phyloP scores from a whole-genome alignment of 495 filamentous ascomycete genomes.

The Aspergillus sclerotiicarbonarius region DNA sequence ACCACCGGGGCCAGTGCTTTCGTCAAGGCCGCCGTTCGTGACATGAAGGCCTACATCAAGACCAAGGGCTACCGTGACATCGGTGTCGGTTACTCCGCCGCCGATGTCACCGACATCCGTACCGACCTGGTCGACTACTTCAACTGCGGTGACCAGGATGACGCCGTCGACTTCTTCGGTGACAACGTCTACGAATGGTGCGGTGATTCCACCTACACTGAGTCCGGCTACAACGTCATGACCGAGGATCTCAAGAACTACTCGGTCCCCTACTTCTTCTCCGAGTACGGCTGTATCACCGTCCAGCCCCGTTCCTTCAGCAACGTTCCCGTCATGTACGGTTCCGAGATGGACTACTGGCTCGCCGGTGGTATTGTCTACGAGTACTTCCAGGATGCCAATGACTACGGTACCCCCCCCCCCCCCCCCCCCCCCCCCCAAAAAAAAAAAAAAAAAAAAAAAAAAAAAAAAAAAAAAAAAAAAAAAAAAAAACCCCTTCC shows the following conservation, averaged over 20 bases:
- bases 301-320: constrained; percentile 73
- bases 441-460: no score
- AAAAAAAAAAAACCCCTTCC: no score
- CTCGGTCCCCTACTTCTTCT: constrained; percentile 90
- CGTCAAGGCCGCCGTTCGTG: constrained; percentile 92
- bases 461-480: no score
- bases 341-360: constrained; percentile 72
- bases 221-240: constrained; percentile 73
- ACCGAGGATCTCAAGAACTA: constrained; percentile 80
- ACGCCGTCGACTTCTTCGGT: constrained; percentile 89
- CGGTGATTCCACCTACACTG: constrained; percentile 65
- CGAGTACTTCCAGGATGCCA: constrained; percentile 89
- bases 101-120: constrained; percentile 79
- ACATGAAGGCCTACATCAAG: constrained; percentile 88
- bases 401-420: constrained; percentile 68
- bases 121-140: constrained; percentile 78
- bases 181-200: constrained; percentile 99
- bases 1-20: constrained; percentile 83
- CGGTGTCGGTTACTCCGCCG: constrained; percentile 90
- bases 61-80: constrained; percentile 70
- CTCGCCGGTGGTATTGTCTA: constrained; percentile 94
- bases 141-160: constrained; percentile 68
- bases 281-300: constrained; percentile 92
- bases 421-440: no score
- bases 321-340: constrained; percentile 78